phyloP scores from a whole-genome alignment of 2,329 filamentous ascomycete species.

The Ambrosiella cleistominuta region DNA sequence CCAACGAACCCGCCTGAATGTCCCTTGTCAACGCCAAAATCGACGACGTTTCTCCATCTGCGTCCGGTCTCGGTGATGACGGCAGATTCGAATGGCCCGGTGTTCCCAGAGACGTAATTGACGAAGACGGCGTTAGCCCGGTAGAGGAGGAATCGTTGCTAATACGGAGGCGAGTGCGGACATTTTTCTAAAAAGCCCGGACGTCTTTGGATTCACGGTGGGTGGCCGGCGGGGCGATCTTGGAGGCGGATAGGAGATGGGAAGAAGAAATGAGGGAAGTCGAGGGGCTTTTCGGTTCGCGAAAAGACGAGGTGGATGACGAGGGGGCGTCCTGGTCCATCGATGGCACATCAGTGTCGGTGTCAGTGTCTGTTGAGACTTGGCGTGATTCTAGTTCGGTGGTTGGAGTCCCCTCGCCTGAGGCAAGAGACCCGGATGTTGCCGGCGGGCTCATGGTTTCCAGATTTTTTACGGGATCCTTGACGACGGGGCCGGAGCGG shows the following conservation, averaged over 20 bases:
- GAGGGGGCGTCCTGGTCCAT: neutral
- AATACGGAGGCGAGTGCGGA: constrained; percentile 12
- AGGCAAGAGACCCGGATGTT: too few species aligned
- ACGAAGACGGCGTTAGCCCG: neutral
- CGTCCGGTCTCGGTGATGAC: too few species aligned
- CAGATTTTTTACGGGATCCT: neutral
- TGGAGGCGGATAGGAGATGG: neutral
- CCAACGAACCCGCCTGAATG: too few species aligned
- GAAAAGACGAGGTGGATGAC: neutral
- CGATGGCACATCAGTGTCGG: neutral
- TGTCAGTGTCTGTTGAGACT: neutral
- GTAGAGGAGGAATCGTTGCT: constrained; percentile 3
- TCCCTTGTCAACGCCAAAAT: too few species aligned
- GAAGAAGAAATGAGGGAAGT: neutral
- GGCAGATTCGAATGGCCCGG: too few species aligned
- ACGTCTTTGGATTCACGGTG: constrained; percentile 9
- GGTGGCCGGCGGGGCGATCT: neutral
- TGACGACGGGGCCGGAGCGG: neutral
- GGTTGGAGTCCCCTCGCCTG: too few species aligned
- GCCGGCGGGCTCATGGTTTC: neutral
- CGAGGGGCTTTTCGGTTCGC: neutral
- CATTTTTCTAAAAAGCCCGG: constrained; percentile 14
- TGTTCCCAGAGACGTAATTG: neutral
- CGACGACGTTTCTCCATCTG: too few species aligned
- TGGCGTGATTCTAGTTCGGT: neutral